Evolutionary conservation across 2,329 filamentous ascomycete species (phyloP).

Genomic region (Fusarium setosum): DNA sequence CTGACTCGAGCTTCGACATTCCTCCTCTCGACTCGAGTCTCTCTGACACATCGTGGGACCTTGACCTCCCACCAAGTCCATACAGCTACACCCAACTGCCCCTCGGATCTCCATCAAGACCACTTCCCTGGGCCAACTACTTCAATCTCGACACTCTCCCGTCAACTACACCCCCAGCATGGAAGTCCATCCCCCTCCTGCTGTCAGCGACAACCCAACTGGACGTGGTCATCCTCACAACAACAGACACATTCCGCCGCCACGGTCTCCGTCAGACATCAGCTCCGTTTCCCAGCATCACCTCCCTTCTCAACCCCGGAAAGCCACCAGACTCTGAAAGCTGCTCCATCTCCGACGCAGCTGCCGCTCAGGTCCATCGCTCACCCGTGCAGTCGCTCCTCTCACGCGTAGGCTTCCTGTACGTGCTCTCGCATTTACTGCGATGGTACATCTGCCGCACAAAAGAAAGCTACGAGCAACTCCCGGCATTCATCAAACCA

Average conservation of each 20-base stretch:
- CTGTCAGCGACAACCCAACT: slow-evolving; percentile 25
- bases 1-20: neutral
- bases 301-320: slow-evolving; percentile 35
- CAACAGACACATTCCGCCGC: slow-evolving; percentile 20
- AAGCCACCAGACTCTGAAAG: neutral
- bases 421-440: slow-evolving; percentile 20
- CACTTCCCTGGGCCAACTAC: slow-evolving; percentile 21
- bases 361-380: slow-evolving; percentile 26
- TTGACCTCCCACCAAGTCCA: slow-evolving; percentile 2
- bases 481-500: slow-evolving; percentile 37
- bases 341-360: slow-evolving; percentile 25
- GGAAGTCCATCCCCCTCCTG: slow-evolving; percentile 26
- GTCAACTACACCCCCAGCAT: neutral
- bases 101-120: slow-evolving; percentile 4
- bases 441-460: slow-evolving; percentile 38
- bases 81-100: neutral
- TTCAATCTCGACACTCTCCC: slow-evolving; percentile 9
- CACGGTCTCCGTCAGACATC: slow-evolving; percentile 11
- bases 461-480: slow-evolving; percentile 37
- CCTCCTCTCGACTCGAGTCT: slow-evolving; percentile 5
- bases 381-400: slow-evolving; percentile 15
- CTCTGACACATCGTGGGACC: slow-evolving; percentile 12
- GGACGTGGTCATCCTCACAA: slow-evolving; percentile 26
- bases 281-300: slow-evolving; percentile 40
- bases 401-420: slow-evolving; percentile 34